Base-by-base conservation (phyloP, 352 stramenopile species). In the Phytopythium delawarense region DNA sequence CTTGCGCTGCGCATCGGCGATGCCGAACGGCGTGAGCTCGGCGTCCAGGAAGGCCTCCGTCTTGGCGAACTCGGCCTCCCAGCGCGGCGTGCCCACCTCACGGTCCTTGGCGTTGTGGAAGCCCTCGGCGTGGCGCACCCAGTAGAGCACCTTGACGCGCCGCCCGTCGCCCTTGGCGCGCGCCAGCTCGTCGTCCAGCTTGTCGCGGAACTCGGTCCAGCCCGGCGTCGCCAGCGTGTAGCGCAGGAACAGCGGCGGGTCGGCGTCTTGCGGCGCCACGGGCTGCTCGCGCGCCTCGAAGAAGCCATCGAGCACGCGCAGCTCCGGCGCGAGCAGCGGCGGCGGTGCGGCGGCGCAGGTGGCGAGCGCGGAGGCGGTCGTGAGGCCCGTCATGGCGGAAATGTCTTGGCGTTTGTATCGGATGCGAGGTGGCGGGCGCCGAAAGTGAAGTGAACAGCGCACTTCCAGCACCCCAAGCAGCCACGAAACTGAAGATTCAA, bases 101-200 rank as follows among this genome's bases (percentile, higher is more conserved):
- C 75, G 35, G 64, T 91, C 76, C 8, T 79, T 78, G 7, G 73
- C 78, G 60, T 93, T 93, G 67, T 93, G 81, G 51, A 68, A 72
- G n/a, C 81, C 84, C 62, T 93, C 76, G 28, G 77, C 82, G 51
- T 92, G 84, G 25, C 84, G 80, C 57, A 93, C 72, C n/a, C 91
- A 73, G 72, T 91, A 92, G 21, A 91, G 63, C 57, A 88, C 81
- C 67, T 91, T 93, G 58, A 89, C 55, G 28, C 70, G 63, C 39
- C 20, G 53, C 9, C 25, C 54, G 8, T 72, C 48, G 21, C 35
- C 42, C 13, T 71, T 52, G 46, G 46, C 57, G 46, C 66, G 71
- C 40, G 69, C 57, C 20, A 70, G 57, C 21, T 73, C 61, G 7
- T 32, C 11, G 15, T 42, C 44, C 18, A 76, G 25, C 59, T 66